Percentiles rank a stretch among this genome's conserved stretches.
Evolutionary conservation across 176 grass and related monocot genomes (phyloP).

Genomic region (Zoysia japonica): DNA sequence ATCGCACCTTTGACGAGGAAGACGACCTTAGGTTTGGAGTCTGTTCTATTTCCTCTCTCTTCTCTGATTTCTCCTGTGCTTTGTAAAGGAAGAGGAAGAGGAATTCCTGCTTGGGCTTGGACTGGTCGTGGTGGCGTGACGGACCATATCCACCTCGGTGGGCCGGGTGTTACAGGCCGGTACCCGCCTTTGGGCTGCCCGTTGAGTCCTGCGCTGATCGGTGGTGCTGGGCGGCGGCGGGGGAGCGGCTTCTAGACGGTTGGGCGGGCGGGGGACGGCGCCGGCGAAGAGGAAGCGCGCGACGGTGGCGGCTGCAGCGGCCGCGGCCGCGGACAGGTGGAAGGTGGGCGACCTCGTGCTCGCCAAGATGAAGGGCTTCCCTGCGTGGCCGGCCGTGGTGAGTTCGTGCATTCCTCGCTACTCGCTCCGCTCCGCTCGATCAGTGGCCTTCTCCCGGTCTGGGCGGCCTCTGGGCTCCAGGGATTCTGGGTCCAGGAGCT

Average conservation of each 20-base stretch:
- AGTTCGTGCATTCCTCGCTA: not conserved
- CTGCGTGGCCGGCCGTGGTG: slow-evolving; percentile 96
- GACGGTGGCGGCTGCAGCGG: slow-evolving; percentile 46
- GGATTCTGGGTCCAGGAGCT: slow-evolving; percentile 11
- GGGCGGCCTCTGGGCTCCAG: not conserved
- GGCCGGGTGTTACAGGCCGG: no score
- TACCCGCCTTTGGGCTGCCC: slow-evolving; percentile 10
- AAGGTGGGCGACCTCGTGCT: slow-evolving; percentile 99
- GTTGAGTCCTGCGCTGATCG: slow-evolving; percentile 26
- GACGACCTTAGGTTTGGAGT: no score
- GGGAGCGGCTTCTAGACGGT: not conserved
- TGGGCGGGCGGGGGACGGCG: slow-evolving; percentile 50
- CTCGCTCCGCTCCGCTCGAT: slow-evolving; percentile 22
- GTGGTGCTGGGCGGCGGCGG: not conserved
- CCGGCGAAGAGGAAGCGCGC: slow-evolving; percentile 65
- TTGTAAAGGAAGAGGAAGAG: no score
- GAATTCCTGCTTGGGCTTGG: no score
- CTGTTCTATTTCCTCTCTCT: no score
- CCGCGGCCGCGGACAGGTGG: slow-evolving; percentile 73
- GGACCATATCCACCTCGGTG: no score
- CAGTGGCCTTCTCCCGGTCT: slow-evolving; percentile 13
- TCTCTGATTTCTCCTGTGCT: no score
- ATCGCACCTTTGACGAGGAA: no score
- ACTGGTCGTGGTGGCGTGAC: no score
- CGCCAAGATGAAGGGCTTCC: slow-evolving; percentile 99